phyloP scores from a whole-genome alignment of 1,284 basidiomycete species.

The Sporisorium graminicola region DNA sequence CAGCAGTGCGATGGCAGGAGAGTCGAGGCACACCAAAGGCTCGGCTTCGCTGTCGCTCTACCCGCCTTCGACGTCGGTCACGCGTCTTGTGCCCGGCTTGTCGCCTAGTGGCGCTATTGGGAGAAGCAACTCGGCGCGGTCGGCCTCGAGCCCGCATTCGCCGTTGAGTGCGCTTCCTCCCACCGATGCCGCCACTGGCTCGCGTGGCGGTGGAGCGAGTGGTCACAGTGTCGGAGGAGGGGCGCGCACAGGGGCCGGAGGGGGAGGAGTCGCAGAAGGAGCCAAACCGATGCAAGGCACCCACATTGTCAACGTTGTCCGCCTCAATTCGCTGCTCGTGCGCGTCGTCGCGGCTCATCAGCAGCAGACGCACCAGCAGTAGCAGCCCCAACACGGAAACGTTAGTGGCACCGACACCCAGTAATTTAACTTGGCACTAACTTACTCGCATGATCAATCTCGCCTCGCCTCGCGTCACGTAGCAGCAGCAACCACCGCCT shows the following conservation, averaged over 20 bases:
- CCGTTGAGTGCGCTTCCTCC: neutral
- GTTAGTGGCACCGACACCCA: too few relatives aligned
- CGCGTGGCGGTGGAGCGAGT: neutral
- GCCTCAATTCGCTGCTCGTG: conserved; percentile 45
- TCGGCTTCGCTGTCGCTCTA: conserved; percentile 24
- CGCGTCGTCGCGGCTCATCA: conserved; percentile 24
- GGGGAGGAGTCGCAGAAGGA: neutral
- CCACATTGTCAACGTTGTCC: conserved; percentile 32
- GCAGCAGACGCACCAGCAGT: conserved; percentile 6
- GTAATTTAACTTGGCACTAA: too few relatives aligned
- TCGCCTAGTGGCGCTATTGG: neutral
- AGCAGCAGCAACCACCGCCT: too few relatives aligned
- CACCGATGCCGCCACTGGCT: too few relatives aligned
- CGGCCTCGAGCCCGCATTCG: neutral
- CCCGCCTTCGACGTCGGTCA: conserved; percentile 10
- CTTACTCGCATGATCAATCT: too few relatives aligned
- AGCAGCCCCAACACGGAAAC: too few relatives aligned
- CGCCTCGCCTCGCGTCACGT: too few relatives aligned
- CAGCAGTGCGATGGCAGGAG: neutral
- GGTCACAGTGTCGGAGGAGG: neutral
- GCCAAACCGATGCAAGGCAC: conserved; percentile 21
- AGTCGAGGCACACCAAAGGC: conserved; percentile 24
- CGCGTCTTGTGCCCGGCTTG: neutral
- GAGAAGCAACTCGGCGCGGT: conserved; percentile 30
- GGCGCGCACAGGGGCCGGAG: neutral